Evolutionary conservation across 2,329 filamentous ascomycete species (phyloP), one percentile per base, ranked within the genome.

Genomic region (Calonectria pauciramosa): DNA sequence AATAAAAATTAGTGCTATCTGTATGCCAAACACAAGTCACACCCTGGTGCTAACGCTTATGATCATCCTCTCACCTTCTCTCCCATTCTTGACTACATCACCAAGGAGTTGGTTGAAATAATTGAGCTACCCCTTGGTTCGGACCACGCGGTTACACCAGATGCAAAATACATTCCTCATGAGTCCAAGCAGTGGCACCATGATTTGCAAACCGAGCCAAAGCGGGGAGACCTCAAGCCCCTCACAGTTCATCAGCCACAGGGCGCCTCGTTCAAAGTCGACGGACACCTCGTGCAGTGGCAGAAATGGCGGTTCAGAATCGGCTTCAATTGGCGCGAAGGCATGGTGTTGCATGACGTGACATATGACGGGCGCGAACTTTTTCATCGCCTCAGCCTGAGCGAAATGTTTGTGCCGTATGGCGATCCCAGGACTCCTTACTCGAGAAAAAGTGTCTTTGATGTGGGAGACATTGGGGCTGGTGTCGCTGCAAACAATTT

Each of bases 351-450:
- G 4, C 93, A 95, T 80, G 93, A 95, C 77, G 85, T 95, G 20
- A 88, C 89, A 80, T 95, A 94, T 80, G 91, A 93, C 77, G 89
- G 89, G 44, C 88, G 93, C 23, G 91, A 90, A 52, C 86, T 95
- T 34, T 88, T 95, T 80, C 93, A 94, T 84, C 89, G 94, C 1
- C 83, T 95, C n/a, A 91, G 90, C 65, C 88, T 94, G 68, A 91
- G 90, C 71, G 94, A 95, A 80, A 94, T 95, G 91, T 90, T 90
- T 1, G 92, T 94, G 0, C 92, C 92, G 0, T 95, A 95, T 76
- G 92, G 87, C 2, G 93, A 94, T 75, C 91, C 91, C 0, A 89
- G 93, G 2, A 86, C 88, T 0, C 93, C 93, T 0, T 94, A 91
- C 81, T 91, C 93, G 67, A 89, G 92, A 54, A 95, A 95, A 81